Base-by-base conservation (phyloP, 2,329 filamentous ascomycete genomes). In the Diaporthe sp. region DNA sequence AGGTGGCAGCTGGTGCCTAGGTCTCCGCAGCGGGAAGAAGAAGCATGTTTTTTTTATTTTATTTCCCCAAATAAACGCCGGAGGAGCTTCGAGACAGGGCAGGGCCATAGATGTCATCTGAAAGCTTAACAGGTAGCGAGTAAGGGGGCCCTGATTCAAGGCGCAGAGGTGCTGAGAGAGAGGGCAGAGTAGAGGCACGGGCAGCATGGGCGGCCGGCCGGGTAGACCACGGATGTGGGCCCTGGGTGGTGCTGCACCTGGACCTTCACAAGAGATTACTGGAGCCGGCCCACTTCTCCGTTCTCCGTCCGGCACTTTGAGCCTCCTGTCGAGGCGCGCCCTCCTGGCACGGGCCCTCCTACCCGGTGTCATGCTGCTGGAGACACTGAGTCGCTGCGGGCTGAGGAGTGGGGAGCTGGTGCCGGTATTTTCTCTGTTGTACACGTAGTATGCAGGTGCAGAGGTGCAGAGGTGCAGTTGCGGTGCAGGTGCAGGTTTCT, bases 91-190 rank as follows among this genome's bases (percentile, higher is more conserved):
- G 44, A 50, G 44, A 51, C 22, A 25, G 63, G 39, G 39, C 47
- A 39, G 63, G 44, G 63, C 63, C 63, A 68, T 30, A 68, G 32
- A n/a, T 53, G 63, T 68, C 63, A 53, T 39, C 63, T 68, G 32
- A 53, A 68, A 68, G 63, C 63, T 68, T 68, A 68, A 51, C 63
- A 68, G 63, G 63, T 68, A 39, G 63, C 63, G 63, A 68, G 63
- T 68, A 68, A 68, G 47, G 63, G 63, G 63, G 47, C 63, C 63
- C 63, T 68, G 63, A 68, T 53, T 53, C 63, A 68, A 35, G 58
- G 58, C 58, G 37, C 25, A 25, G 13, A 42, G 56, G 37, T 22
- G 25, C n/a, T 44, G 37, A 27, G 37, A 37, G 25, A 19, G 37
- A 9, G 58, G 25, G 44, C 44, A 50, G 44, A 50, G 61, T 22